Evolutionary conservation across 2,329 filamentous ascomycete species (phyloP), one percentile per base, ranked within the genome.

Genomic region (Ophiocordyceps unilateralis): DNA sequence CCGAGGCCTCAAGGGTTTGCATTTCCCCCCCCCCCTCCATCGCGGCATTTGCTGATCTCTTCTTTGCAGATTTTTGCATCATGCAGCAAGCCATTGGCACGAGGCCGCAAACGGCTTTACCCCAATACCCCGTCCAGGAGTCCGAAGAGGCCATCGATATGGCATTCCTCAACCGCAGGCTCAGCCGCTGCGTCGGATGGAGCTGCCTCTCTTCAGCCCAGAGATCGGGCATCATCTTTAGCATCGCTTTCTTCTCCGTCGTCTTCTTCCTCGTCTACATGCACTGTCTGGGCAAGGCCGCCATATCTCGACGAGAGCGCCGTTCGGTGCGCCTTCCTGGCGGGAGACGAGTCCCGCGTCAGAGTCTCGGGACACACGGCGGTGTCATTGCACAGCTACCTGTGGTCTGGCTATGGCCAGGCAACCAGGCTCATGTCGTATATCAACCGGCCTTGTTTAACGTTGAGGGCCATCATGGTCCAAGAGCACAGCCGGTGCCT

Each of bases 211-310:
- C 51, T 23, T 39, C 48, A 10, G 48, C 56, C 0, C 54, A 64
- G 38, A 54, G 64, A 28, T 59, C 58, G 20, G 65, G 65, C 2
- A 56, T 67, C 24, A 58, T 68, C 15, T 57, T 63, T 45, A 61
- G 58, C 45, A 50, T 57, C 14, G 44, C 60, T 8, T 44, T 62
- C 7, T 48, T 55, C 2, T 47, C 49, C 4, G 45, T 58, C 12
- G 44, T 58, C 10, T 36, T 65, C 3, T 46, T 51, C 0, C 34
- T 63, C 12, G 41, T 55, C 5, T 57, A 57, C 32, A 55, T 61
- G 51, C 67, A 58, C 52, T 62, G 55, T 37, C 43, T 58, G 4
- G 59, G 58, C 2, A 51, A 44, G n/a, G 46, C 49, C 10, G 42
- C 43, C 10, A 45, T 45, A 15, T 30, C 44, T 22, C 44, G 41